Percentiles rank a stretch among this genome's conserved stretches.
Conservation (phyloP, 495 filamentous ascomycete species). For the Hypoxylon intermedium region DNA sequence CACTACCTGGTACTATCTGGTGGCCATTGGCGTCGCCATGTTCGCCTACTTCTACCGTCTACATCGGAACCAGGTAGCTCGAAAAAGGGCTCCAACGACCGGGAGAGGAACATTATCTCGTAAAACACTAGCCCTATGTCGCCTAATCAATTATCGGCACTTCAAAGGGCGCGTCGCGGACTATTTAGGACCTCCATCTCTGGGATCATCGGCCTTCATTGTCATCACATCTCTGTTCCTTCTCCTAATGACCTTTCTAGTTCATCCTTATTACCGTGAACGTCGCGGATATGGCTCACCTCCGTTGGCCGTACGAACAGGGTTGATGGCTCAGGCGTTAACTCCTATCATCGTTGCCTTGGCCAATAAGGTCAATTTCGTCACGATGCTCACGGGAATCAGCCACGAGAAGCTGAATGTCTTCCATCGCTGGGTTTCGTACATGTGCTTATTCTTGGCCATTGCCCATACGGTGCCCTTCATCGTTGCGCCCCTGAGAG, state of each 20-base stretch:
- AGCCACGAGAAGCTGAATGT: constrained; percentile 63
- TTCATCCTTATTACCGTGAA: constrained; percentile 47
- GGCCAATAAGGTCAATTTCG: constrained; percentile 48
- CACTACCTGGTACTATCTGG: constrained; percentile 44
- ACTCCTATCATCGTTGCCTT: constrained; percentile 60
- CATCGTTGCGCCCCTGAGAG: constrained; percentile 44
- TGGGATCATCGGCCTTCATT: constrained; percentile 34
- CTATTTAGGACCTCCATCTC: constrained; percentile 40
- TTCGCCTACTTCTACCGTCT: constrained; percentile 29
- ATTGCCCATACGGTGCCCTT: constrained; percentile 64
- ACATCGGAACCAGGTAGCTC: constrained; percentile 22
- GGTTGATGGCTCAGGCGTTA: constrained; percentile 58
- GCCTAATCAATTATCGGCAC: constrained; percentile 43
- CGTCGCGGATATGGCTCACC: constrained; percentile 50
- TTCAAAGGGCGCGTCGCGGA: constrained; percentile 32
- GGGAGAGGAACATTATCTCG: constrained; percentile 1
- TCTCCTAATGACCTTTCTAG: constrained; percentile 42
- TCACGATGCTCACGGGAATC: constrained; percentile 61
- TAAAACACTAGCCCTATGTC: constrained; percentile 34
- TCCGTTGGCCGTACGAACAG: constrained; percentile 58
- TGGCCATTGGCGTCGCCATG: constrained; percentile 40
- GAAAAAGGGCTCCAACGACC: background rate
- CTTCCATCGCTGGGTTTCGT: constrained; percentile 61
- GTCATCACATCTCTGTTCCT: constrained; percentile 31
- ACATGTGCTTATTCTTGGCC: constrained; percentile 58